Base-by-base conservation (phyloP, 208 protist genomes). In the Acanthamoeba castellanii region DNA sequence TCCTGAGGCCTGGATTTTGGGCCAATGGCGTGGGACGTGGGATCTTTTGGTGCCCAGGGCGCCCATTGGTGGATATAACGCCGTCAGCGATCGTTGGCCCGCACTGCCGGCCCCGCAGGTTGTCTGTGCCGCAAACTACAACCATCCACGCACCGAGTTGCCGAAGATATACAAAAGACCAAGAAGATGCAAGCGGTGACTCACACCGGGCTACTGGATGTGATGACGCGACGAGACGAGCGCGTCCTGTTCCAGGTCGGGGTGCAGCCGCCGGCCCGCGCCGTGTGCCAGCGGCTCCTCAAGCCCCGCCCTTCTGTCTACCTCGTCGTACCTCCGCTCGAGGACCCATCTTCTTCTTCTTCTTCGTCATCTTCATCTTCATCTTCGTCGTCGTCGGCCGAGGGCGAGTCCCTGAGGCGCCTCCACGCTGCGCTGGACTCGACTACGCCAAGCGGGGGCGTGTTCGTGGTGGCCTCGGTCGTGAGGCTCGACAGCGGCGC, bases 201-300 rank as follows among this genome's bases (percentile, higher is more conserved):
- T n/a, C 47, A 52, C 7, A 52, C 47, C 47, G 11, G 7, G 47
- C 64, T 70, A 7, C 64, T 70, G 3, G 64, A 70, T 70, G 64
- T 70, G 27, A 70, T 70, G 64, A 4, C 5, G 3, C 64, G n/a
- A 5, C 20, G n/a, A 9, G 64, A 70, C 64, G 27, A 27, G 64
- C 18, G 64, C 3, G 64, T 16, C 27, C 20, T 70, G 3, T 27
- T 89, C 2, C 82, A 66, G 52, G 42, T 89, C 25, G 82, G 14
- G 2, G 82, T 89, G n/a, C 82, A 89, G 82, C 82, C 82, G 14
- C 82, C 82, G 27, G 14, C 55, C 11, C 25, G 37, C 2, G 37
- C 47, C 27, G 82, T 89, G 11, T 89, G 66, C 55, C 82, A 89
- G 47, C 82, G 82, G 2, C 66, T 89, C 55, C 47, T 89, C 42